Evolutionary conservation across 176 grass and related monocot species (phyloP).

Genomic region (Oryza longistaminata): DNA sequence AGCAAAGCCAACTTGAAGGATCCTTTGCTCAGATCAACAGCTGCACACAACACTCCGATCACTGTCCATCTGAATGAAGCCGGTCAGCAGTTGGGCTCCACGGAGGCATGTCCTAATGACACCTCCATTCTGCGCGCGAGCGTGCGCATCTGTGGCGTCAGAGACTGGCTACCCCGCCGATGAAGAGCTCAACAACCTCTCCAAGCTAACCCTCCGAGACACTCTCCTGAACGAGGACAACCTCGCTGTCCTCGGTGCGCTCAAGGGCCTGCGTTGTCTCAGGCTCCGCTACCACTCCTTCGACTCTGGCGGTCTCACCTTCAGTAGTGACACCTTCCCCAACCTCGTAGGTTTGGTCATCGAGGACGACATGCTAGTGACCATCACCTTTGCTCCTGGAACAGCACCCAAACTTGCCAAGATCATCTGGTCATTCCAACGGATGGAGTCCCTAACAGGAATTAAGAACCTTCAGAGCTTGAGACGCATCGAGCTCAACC

Average conservation of each 20-base stretch:
- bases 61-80: background rate
- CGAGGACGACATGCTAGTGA: background rate
- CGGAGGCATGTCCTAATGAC: background rate
- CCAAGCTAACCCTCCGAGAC: constrained; percentile 25
- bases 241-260: background rate
- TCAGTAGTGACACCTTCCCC: background rate
- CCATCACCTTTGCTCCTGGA: background rate
- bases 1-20: background rate
- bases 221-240: constrained; percentile 1
- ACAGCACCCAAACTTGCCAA: background rate
- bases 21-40: background rate
- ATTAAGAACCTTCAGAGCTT: background rate
- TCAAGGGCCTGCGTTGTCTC: background rate
- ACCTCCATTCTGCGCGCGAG: constrained; percentile 16
- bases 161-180: background rate
- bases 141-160: constrained; percentile 9
- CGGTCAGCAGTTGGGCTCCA: background rate
- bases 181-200: constrained; percentile 1
- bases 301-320: background rate
- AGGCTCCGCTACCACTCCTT: background rate
- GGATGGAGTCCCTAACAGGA: background rate
- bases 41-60: background rate
- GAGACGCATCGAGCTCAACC: background rate
- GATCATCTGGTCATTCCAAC: constrained; percentile 23
- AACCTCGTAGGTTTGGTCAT: background rate